A percentile compares a stretch with the other conserved stretches of the same genome.
Evolutionary conservation across 208 protist species (phyloP).

Genomic region (Trypanosoma scelopori): DNA sequence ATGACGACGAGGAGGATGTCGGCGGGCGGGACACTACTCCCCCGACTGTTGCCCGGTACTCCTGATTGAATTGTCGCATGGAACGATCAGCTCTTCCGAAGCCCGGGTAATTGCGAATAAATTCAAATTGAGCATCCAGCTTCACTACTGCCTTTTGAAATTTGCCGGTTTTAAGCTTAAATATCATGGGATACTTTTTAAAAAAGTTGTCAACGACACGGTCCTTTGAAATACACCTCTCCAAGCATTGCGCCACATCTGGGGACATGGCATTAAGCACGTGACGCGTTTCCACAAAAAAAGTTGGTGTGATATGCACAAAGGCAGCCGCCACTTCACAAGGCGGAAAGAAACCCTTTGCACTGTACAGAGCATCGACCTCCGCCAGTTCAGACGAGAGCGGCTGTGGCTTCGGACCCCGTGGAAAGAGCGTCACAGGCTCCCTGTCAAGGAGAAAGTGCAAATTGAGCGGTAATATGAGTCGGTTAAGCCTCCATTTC

Average conservation of each 20-base stretch:
- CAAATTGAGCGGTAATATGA: slow-evolving; percentile 25
- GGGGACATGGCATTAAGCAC: slow-evolving; percentile 47
- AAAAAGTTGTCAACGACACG: slow-evolving; percentile 37
- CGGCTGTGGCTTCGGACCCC: slow-evolving; percentile 23
- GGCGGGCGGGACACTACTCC: slow-evolving; percentile 38
- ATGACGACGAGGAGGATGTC: slow-evolving; percentile 4
- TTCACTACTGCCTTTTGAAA: slow-evolving; percentile 53
- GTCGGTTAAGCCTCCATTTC: slow-evolving; percentile 52
- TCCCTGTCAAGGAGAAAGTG: slow-evolving; percentile 40
- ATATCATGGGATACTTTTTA: slow-evolving; percentile 79
- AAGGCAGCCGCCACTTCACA: slow-evolving; percentile 79
- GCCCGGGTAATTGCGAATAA: slow-evolving; percentile 72
- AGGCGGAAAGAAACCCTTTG: slow-evolving; percentile 64
- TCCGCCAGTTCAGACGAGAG: slow-evolving; percentile 56
- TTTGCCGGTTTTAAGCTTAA: slow-evolving; percentile 38
- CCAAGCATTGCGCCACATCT: slow-evolving; percentile 36
- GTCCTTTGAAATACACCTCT: slow-evolving; percentile 23
- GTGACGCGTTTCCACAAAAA: slow-evolving; percentile 66
- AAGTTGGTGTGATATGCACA: slow-evolving; percentile 70
- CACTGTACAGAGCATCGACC: slow-evolving; percentile 58
- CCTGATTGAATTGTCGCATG: slow-evolving; percentile 43
- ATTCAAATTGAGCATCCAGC: slow-evolving; percentile 74
- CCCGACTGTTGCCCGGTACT: slow-evolving; percentile 43
- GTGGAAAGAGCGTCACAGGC: slow-evolving; percentile 38
- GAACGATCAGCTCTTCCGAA: slow-evolving; percentile 57